Evolutionary conservation across 2,329 filamentous ascomycete genomes (phyloP).

Genomic region (Phialophora verrucosa): DNA sequence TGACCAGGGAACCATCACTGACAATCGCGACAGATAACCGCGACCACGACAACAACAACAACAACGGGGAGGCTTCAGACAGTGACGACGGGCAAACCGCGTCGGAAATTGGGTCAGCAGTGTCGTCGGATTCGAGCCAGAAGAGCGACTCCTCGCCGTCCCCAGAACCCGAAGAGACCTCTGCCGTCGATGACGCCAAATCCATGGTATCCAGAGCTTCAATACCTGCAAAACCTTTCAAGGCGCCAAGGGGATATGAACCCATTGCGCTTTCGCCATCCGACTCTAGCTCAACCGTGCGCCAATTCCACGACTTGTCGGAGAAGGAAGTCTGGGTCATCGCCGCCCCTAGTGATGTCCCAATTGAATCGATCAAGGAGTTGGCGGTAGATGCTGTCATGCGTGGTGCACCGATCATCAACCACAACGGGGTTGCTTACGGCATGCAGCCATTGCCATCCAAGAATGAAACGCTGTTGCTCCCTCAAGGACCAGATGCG

Average conservation of each 20-base stretch:
- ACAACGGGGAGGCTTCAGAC: not conserved
- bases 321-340: conserved; percentile 58
- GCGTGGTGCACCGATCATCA: conserved; percentile 50
- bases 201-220: conserved; percentile 9
- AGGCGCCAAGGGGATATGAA: conserved; percentile 52
- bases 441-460: conserved; percentile 27
- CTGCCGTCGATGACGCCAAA: conserved; percentile 6
- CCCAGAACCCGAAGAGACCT: conserved; percentile 5
- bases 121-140: conserved; percentile 25
- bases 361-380: conserved; percentile 53
- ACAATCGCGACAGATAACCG: not conserved
- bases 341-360: conserved; percentile 52
- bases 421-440: conserved; percentile 49
- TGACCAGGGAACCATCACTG: not conserved
- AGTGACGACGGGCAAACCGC: conserved; percentile 7
- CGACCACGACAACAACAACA: not conserved
- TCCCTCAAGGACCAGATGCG: conserved; percentile 41
- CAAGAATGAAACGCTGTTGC: conserved; percentile 44
- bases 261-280: conserved; percentile 35
- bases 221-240: conserved; percentile 47
- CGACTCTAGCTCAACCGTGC: conserved; percentile 21
- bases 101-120: conserved; percentile 19
- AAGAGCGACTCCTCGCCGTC: conserved; percentile 21
- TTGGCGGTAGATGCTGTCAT: conserved; percentile 50
- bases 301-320: conserved; percentile 39